Conservation (phyloP, 2,329 filamentous ascomycete genomes). For the Penicillium sp. region DNA sequence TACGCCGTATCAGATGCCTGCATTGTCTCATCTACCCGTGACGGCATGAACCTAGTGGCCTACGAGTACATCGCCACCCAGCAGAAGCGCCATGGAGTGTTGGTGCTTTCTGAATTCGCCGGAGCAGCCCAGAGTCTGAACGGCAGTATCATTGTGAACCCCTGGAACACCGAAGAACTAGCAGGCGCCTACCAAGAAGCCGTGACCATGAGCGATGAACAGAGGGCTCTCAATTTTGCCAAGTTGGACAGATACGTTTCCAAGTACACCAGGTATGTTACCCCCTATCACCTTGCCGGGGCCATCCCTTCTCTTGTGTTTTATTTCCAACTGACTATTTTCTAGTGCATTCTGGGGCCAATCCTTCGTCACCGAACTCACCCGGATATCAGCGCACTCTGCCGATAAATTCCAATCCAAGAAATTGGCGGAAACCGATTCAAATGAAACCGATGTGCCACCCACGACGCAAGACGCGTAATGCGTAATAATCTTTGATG, state of each 20-base stretch:
- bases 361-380: constrained; percentile 84
- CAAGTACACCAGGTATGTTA: constrained; percentile 77
- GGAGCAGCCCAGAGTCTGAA: constrained; percentile 93
- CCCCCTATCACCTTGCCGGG: not conserved
- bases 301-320: not conserved
- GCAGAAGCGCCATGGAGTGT: constrained; percentile 80
- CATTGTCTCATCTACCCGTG: constrained; percentile 89
- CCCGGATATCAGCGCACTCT: constrained; percentile 51
- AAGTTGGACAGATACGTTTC: constrained; percentile 94
- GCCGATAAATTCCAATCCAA: constrained; percentile 38
- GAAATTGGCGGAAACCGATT: constrained; percentile 20
- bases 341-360: constrained; percentile 87
- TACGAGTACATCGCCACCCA: constrained; percentile 98
- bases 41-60: constrained; percentile 98
- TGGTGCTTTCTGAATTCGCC: constrained; percentile 96
- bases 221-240: constrained; percentile 79
- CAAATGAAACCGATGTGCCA: constrained; percentile 3
- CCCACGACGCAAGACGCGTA: constrained; percentile 1
- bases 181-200: constrained; percentile 91
- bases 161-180: constrained; percentile 96
- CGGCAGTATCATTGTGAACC: constrained; percentile 91
- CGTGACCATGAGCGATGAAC: constrained; percentile 92
- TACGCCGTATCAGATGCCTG: constrained; percentile 92
- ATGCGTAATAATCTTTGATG: constrained; percentile 7
- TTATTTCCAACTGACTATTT: constrained; percentile 20